Conservation (phyloP, 495 filamentous ascomycete species). For the Hypoxylon fragiforme region DNA sequence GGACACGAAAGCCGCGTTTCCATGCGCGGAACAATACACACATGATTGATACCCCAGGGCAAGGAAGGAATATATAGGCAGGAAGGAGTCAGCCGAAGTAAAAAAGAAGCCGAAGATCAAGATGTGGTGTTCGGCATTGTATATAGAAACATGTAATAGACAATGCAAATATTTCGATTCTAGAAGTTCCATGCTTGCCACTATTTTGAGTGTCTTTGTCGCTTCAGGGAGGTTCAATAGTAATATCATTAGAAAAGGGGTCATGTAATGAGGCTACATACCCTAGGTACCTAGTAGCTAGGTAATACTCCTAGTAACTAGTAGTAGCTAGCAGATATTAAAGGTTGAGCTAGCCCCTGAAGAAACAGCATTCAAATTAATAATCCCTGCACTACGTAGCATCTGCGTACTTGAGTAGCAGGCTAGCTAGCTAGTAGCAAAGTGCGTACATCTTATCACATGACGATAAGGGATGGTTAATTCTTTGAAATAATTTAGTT, state of each 20-base stretch:
- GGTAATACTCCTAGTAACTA: too few relatives aligned
- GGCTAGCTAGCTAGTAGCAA: too few relatives aligned
- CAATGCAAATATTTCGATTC: constrained; percentile 30
- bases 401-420: too few relatives aligned
- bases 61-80: constrained; percentile 6
- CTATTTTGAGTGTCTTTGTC: background rate
- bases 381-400: constrained; percentile 20
- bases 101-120: background rate
- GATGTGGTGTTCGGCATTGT: constrained; percentile 19
- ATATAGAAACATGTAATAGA: constrained; percentile 29
- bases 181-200: constrained; percentile 4
- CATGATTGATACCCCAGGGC: constrained; percentile 27
- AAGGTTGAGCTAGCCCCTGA: background rate
- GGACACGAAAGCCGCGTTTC: background rate
- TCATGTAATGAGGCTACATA: too few relatives aligned
- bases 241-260: too few relatives aligned
- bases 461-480: constrained; percentile 30
- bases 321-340: background rate
- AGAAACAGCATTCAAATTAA: too few relatives aligned
- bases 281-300: constrained; percentile 1
- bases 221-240: too few relatives aligned
- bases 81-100: constrained; percentile 14
- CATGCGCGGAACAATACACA: constrained; percentile 8
- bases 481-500: too few relatives aligned
- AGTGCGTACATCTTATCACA: constrained; percentile 26